Base-by-base conservation (phyloP, 108 stramenopile species). In the Ochromonas danica region DNA sequence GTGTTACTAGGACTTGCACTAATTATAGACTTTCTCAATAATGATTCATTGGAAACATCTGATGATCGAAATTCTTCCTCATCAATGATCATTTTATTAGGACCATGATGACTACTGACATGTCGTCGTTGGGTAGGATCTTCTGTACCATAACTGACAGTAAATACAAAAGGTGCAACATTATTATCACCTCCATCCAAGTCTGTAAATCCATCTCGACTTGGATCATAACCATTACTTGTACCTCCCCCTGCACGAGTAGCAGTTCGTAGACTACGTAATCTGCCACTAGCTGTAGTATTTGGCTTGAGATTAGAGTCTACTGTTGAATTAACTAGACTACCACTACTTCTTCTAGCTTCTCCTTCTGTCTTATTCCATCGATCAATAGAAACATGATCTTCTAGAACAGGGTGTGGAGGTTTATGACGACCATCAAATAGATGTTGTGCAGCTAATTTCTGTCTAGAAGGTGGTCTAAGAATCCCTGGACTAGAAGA, bases 371-470 rank as follows among this genome's bases (percentile, higher is more conserved):
- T n/a, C n/a, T n/a, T n/a, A n/a, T n/a, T n/a, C n/a, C n/a, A n/a
- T n/a, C n/a, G n/a, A n/a, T n/a, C n/a, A n/a, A n/a, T n/a, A n/a
- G n/a, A n/a, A n/a, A n/a, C n/a, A n/a, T n/a, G n/a, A n/a, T n/a
- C n/a, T n/a, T n/a, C n/a, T n/a, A n/a, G n/a, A n/a, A n/a, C n/a
- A n/a, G n/a, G n/a, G n/a, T n/a, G n/a, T n/a, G n/a, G n/a, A n/a
- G n/a, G n/a, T n/a, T n/a, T 17, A 57, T 10, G 51, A 57, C 22
- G 17, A 67, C 25, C 25, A 67, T 67, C 63, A 67, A 31, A 22
- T 28, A 67, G 31, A 67, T 67, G 63, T 67, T 67, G 63, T 67
- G 63, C 63, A 6, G 17, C 31, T 31, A 67, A 6, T 67, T 67
- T 67, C 25, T 67, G 63, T 35, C 63, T 3, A 10, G 63, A 67